Percentiles rank a stretch among this genome's conserved stretches.
phyloP scores from a whole-genome alignment of 495 filamentous ascomycete species.

The Trichocladium uniseriatum region DNA sequence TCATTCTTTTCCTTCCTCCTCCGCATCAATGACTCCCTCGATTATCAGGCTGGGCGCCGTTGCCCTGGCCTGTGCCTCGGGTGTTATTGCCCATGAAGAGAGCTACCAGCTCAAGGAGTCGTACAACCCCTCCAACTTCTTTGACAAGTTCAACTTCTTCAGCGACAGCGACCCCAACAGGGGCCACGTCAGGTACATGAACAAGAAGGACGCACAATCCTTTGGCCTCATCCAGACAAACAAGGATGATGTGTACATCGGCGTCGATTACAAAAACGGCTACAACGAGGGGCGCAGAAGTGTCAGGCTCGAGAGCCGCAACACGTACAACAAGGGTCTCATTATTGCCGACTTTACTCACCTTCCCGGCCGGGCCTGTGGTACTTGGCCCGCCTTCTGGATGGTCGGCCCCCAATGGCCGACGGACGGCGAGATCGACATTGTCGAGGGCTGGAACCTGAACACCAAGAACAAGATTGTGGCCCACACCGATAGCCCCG shows the following conservation, averaged over 20 bases:
- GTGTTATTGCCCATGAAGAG: constrained; percentile 22
- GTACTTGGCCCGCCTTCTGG: constrained; percentile 56
- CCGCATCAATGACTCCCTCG: constrained; percentile 34
- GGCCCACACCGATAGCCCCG: constrained; percentile 57
- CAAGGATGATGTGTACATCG: constrained; percentile 39
- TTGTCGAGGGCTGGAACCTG: constrained; percentile 75
- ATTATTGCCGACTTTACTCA: constrained; percentile 63
- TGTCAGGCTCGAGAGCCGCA: constrained; percentile 59
- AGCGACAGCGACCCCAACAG: constrained; percentile 49
- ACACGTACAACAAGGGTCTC: constrained; percentile 55
- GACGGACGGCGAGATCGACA: constrained; percentile 72
- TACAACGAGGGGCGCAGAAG: constrained; percentile 47
- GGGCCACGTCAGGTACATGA: constrained; percentile 57
- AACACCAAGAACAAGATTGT: constrained; percentile 56
- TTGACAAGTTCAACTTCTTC: constrained; percentile 43
- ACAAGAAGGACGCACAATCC: constrained; percentile 39
- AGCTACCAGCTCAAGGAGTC: constrained; percentile 35
- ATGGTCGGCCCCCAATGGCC: constrained; percentile 72
- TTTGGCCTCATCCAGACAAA: constrained; percentile 46
- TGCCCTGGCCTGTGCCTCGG: constrained; percentile 28
- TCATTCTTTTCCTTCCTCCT: constrained; percentile 14
- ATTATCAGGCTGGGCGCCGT: constrained; percentile 32
- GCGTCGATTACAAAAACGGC: constrained; percentile 32
- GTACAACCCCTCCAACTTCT: constrained; percentile 44
- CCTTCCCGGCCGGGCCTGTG: constrained; percentile 58